A percentile compares a stretch with the other conserved stretches of the same genome.
These are phyloP conservation scores for Boletus vermiculosoides DNA, from an alignment of 768 basidiomycete species.

Conservation along the genomic window DNA sequence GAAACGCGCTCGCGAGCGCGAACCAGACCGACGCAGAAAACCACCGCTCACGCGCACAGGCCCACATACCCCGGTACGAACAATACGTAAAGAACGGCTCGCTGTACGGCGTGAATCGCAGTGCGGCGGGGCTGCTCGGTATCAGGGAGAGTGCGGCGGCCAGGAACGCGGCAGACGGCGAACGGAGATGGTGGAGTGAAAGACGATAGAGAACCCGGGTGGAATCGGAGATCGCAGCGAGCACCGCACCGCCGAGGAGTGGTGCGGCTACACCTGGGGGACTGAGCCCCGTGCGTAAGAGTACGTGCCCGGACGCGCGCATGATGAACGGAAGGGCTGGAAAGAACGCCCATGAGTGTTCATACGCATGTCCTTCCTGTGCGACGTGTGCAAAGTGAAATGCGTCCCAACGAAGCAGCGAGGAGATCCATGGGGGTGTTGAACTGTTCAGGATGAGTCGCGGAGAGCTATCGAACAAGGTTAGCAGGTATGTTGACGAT, in stretches of 20 bases:
- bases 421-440: constrained; percentile 21
- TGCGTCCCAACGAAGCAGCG: constrained; percentile 80
- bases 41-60: constrained; percentile 44
- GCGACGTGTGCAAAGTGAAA: constrained; percentile 80
- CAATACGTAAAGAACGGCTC: constrained; percentile 87
- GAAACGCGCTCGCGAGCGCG: constrained; percentile 59
- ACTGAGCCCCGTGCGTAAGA: constrained; percentile 12
- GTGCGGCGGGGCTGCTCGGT: constrained; percentile 74
- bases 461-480: constrained; percentile 30
- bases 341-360: constrained; percentile 88
- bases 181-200: constrained; percentile 54
- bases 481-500: constrained; percentile 20
- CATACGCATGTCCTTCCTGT: constrained; percentile 53
- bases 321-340: constrained; percentile 64
- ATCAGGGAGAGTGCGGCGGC: constrained; percentile 69
- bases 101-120: constrained; percentile 69
- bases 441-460: constrained; percentile 15
- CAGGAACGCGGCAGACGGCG: constrained; percentile 57
- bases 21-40: constrained; percentile 58
- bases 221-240: constrained; percentile 41
- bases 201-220: constrained; percentile 55
- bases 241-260: constrained; percentile 38
- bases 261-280: constrained; percentile 21
- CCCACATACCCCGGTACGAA: constrained; percentile 56
- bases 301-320: constrained; percentile 32